A percentile compares a stretch with the other conserved stretches of the same genome.
These are phyloP conservation scores for Exsudoporus floridanus DNA, from an alignment of 1,284 basidiomycete species.

Conservation along the genomic window DNA sequence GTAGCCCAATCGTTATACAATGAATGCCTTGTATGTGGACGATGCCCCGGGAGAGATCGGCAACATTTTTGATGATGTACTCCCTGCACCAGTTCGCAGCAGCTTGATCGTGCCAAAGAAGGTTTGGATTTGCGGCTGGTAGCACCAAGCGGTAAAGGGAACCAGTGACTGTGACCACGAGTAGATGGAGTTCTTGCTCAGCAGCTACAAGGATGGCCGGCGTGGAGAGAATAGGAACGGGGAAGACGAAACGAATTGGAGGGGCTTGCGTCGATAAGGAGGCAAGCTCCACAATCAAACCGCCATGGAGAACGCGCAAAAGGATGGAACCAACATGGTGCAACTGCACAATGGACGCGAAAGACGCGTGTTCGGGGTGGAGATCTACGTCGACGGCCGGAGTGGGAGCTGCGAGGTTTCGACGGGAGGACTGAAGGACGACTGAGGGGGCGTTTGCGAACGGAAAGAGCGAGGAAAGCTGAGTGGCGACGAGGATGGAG, in stretches of 20 bases:
- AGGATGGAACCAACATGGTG: constrained; percentile 66
- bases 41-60: constrained; percentile 47
- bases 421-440: constrained; percentile 56
- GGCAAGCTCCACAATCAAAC: constrained; percentile 73
- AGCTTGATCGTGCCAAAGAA: constrained; percentile 59
- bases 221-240: constrained; percentile 63
- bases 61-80: constrained; percentile 59
- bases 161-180: constrained; percentile 67
- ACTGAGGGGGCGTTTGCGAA: constrained; percentile 51
- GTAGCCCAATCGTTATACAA: constrained; percentile 64
- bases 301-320: constrained; percentile 72
- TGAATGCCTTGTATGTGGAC: constrained; percentile 72
- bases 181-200: constrained; percentile 63
- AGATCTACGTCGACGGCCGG: constrained; percentile 49
- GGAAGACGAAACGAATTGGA: constrained; percentile 77
- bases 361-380: constrained; percentile 73
- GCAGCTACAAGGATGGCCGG: constrained; percentile 66
- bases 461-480: constrained; percentile 63
- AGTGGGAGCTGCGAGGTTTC: constrained; percentile 48
- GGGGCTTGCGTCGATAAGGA: constrained; percentile 63
- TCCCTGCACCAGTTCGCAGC: constrained; percentile 64
- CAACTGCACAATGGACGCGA: constrained; percentile 58
- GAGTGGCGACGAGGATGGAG: constrained; percentile 56
- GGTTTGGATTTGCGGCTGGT: constrained; percentile 51
- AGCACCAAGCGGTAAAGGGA: constrained; percentile 79